Evolutionary conservation across 805 yeast species (phyloP), one percentile per base, ranked within the genome.

Genomic region (Ascoidea rubescens): DNA sequence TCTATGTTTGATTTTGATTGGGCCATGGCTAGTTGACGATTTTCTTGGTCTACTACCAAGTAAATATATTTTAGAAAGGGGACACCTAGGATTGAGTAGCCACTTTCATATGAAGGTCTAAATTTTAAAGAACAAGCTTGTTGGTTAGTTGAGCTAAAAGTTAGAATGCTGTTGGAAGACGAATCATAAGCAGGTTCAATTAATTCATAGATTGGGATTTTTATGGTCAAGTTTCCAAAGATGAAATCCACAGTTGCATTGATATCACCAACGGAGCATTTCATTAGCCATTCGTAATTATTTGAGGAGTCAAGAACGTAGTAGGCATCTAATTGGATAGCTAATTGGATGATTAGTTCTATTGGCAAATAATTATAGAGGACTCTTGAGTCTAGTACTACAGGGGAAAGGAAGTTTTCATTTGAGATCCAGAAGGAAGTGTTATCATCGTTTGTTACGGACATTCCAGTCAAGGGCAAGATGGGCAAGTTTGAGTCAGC

Each of bases 321-420:
- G 56, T 71, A 75, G 0, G 91, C 91, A 59, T 81, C 80, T 45
- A 82, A 67, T 64, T 85, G 90, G 31, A 84, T 70, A 0, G 90
- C 87, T 33, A 85, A 64, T 57, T 76, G 77, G 50, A 84, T 70
- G 46, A 85, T 67, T 5, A 77, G 61, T 48, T 74, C 72, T 46
- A 73, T 65, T 0, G 91, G 91, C 43, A 85, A 62, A 60, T 68
- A 74, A 32, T 71, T 71, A 61, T 65, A 75, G 8, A 64, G 55
- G 46, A 73, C 67, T 52, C 87, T 69, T 1, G 86, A 67, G 60
- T 84, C 88, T 21, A 84, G 60, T 4, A 83, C 52, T 0, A 79
- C 82, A 0, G 89, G 84, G 30, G 70, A 64, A 28, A 73, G 64
- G 51, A 63, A 70, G 44, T 61, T 59, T 4, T 67, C 63, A 1